Evolutionary conservation across 345 rosid species (phyloP), one percentile per base, ranked within the genome.

Genomic region (Pseudoturritis turrita): DNA sequence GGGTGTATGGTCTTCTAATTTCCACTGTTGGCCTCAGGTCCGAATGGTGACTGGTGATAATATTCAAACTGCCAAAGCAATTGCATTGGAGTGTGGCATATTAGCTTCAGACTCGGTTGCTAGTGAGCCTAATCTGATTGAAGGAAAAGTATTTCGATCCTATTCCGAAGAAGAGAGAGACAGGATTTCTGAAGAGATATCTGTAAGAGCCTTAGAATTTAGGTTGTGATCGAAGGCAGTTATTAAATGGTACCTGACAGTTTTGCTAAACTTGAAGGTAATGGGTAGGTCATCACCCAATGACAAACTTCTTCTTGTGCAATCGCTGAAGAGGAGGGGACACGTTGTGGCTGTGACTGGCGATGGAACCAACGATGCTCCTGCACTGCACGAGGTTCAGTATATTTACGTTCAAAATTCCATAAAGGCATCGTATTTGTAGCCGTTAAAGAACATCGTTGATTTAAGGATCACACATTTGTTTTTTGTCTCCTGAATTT

Each of bases 31-130:
- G 61, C 67, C 33, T 18, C 62, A 95, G 99, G 98, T 95, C 40
- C 93, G 99, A 36, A 95, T 95, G 99, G 88, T 95, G 55, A 95
- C 99, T 65, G 99, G 99, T 65, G 99, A 95, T 84, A 95, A 95
- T 82, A 58, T 89, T 71, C 90, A 87, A 72, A 95, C 99, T 65
- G 99, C 99, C 4, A 91, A 79, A 83, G 94, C 99, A 51, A 89
- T 95, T 79, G 99, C 99, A 67, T 51, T 91, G 73, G 99, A 95
- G 57, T 95, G 99, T 62, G 98, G 99, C 47, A 95, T 95, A 78
- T 73, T 95, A 70, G 69, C 65, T 26, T 79, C 92, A 49, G 80
- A 73, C 70, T 83, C 78, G 36, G 92, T 87, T 57, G 89, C 90
- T 44, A 65, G 76, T 5, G 92, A 83, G 51, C 89, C 90, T 39